Conservation (phyloP, 2,329 filamentous ascomycete species). For the Ophiostoma montium region DNA sequence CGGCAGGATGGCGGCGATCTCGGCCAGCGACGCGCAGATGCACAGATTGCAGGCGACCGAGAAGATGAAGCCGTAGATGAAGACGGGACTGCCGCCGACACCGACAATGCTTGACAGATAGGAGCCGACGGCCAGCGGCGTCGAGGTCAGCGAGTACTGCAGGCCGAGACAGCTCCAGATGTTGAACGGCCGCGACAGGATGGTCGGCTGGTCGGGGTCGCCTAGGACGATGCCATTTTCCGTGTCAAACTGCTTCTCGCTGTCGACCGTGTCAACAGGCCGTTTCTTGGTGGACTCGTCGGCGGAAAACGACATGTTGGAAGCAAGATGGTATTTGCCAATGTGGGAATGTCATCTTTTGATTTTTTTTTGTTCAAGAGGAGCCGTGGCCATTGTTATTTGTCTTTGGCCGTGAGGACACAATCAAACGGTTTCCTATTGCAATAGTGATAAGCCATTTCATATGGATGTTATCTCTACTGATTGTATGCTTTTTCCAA, state of each 20-base stretch:
- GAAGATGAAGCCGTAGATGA: slow-evolving; percentile 1
- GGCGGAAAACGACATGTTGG: not conserved
- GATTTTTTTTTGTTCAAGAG: too few relatives aligned
- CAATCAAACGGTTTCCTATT: too few relatives aligned
- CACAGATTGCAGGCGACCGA: not conserved
- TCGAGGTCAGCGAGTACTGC: not conserved
- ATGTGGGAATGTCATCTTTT: too few relatives aligned
- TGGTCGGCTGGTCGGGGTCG: not conserved
- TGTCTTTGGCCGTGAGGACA: too few relatives aligned
- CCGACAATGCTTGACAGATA: not conserved
- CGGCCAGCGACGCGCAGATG: slow-evolving; percentile 1
- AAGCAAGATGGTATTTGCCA: too few relatives aligned
- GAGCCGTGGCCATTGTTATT: too few relatives aligned
- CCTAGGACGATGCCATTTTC: not conserved
- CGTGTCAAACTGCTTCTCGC: not conserved
- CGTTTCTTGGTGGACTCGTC: not conserved
- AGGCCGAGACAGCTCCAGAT: slow-evolving; percentile 1
- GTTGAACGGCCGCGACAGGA: not conserved
- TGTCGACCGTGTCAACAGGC: not conserved
- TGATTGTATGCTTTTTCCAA: too few relatives aligned
- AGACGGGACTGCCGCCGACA: slow-evolving; percentile 1
- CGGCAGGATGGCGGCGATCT: slow-evolving; percentile 1
- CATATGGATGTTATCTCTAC: too few relatives aligned
- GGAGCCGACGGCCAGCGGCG: slow-evolving; percentile 1
- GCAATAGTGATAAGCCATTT: not conserved